Percentiles rank a stretch among this genome's conserved stretches.
These are phyloP conservation scores for Periconia sp. DNA, from an alignment of 2,329 filamentous ascomycete species.

Conservation along the genomic window DNA sequence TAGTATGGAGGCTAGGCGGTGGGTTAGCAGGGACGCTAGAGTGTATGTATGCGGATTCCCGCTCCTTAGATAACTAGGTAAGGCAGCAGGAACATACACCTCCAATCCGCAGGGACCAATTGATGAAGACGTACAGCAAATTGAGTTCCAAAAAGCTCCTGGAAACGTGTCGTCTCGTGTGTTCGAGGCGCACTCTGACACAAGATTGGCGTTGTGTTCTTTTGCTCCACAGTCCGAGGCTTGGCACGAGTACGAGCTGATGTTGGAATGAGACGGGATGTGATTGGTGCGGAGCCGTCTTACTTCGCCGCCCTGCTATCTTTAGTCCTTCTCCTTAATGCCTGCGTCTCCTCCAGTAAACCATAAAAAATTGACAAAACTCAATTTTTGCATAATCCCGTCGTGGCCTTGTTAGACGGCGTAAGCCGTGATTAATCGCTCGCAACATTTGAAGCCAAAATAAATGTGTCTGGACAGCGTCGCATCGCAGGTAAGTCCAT, in stretches of 20 bases:
- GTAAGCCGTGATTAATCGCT: too few species aligned
- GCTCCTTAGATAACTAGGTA: neutral
- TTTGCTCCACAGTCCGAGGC: neutral
- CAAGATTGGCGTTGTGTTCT: neutral
- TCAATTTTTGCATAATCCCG: too few species aligned
- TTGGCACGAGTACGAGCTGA: neutral
- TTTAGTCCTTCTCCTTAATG: neutral
- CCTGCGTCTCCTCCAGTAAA: too few species aligned
- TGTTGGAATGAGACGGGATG: neutral
- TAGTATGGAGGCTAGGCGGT: neutral
- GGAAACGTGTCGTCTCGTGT: neutral
- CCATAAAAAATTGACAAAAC: too few species aligned
- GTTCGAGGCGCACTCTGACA: neutral
- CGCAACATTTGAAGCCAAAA: too few species aligned
- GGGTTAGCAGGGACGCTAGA: neutral
- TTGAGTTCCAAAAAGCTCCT: neutral
- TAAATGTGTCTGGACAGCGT: too few species aligned
- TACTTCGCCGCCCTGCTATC: neutral
- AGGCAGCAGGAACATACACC: neutral
- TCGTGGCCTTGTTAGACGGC: too few species aligned
- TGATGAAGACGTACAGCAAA: neutral
- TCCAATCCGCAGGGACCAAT: neutral
- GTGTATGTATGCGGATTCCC: neutral
- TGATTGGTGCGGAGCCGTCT: neutral
- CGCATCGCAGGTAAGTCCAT: too few species aligned